Evolutionary conservation across 2,329 filamentous ascomycete genomes (phyloP), one percentile per base, ranked within the genome.

Genomic region (Colletotrichum sp.): DNA sequence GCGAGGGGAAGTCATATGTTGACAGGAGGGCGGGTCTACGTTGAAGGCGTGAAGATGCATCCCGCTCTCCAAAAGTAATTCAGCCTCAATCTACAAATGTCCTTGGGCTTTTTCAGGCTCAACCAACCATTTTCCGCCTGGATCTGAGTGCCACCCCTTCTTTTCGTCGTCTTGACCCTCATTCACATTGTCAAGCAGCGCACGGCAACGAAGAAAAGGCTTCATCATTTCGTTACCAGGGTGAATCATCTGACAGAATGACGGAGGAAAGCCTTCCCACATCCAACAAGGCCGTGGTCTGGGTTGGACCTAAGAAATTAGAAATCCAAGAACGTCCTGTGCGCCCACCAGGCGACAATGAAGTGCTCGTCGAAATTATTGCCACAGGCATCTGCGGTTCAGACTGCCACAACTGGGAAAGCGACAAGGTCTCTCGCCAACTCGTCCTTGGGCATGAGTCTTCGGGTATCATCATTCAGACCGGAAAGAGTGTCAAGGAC

Each of bases 361-460:
- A 59, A 18, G 55, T 59, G 22, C 26, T 59, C 15, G 55, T 59
- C 3, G 80, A 80, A 64, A 75, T 79, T 24, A 69, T 79, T 8
- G 15, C 74, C 3, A 79, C 78, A 10, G 78, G 78, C 6, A 79
- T 79, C 28, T 79, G 78, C 26, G 78, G 78, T 39, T 78, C 77
- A 1, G 78, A 79, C 73, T 76, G 77, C 70, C 80, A 81, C 77
- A 80, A 80, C 60, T 81, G 79, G 77, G 78, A 79, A 66, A 80
- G 77, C 39, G 75, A 75, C 55, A 76, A 60, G 26, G 70, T 79
- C 8, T 80, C 79, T 9, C 68, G 71, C 8, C 77, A 78, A 57
- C 68, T 80, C 2, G 76, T 80, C 7, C 75, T 80, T 7, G 92
- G 92, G 78, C 93, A 95, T 82, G 93, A 94, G 82, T 93, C 92